These are phyloP conservation scores for Tetrapisispora taiwanensis DNA, from an alignment of 805 yeast genomes.

Conservation along the genomic window DNA sequence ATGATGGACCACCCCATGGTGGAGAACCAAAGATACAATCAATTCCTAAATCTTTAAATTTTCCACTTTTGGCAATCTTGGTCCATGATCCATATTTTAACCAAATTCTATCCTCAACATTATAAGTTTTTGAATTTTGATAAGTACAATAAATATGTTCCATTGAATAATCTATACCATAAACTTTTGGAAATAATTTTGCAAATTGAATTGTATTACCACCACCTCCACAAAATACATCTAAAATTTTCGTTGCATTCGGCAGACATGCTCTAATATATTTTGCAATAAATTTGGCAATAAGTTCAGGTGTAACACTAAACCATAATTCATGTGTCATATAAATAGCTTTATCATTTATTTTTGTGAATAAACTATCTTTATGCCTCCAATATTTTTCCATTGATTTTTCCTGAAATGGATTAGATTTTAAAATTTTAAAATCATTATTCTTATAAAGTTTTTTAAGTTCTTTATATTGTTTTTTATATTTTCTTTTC, in stretches of 20 bases:
- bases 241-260: conserved; percentile 40
- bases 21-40: conserved; percentile 61
- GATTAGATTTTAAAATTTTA: neutral
- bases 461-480: conserved; percentile 3
- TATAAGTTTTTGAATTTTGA: conserved; percentile 59
- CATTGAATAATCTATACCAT: conserved; percentile 53
- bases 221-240: conserved; percentile 81
- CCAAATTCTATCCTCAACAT: conserved; percentile 42
- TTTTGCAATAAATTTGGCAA: conserved; percentile 53
- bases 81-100: conserved; percentile 40
- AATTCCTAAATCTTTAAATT: conserved; percentile 13
- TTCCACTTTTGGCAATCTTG: conserved; percentile 13
- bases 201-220: conserved; percentile 79
- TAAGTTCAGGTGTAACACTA: conserved; percentile 75
- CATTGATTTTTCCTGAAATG: neutral
- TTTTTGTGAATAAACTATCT: conserved; percentile 48
- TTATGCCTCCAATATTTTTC: conserved; percentile 54
- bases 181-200: conserved; percentile 40
- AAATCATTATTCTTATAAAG: neutral
- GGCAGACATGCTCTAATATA: conserved; percentile 45
- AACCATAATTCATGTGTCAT: conserved; percentile 73
- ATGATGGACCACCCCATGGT: conserved; percentile 80
- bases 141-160: conserved; percentile 55
- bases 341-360: conserved; percentile 51
- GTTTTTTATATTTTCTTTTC: conserved; percentile 14